A percentile compares a stretch with the other conserved stretches of the same genome.
These are phyloP conservation scores for Zymoseptoria tritici DNA, from an alignment of 2,329 filamentous ascomycete genomes.

Conservation along the genomic window DNA sequence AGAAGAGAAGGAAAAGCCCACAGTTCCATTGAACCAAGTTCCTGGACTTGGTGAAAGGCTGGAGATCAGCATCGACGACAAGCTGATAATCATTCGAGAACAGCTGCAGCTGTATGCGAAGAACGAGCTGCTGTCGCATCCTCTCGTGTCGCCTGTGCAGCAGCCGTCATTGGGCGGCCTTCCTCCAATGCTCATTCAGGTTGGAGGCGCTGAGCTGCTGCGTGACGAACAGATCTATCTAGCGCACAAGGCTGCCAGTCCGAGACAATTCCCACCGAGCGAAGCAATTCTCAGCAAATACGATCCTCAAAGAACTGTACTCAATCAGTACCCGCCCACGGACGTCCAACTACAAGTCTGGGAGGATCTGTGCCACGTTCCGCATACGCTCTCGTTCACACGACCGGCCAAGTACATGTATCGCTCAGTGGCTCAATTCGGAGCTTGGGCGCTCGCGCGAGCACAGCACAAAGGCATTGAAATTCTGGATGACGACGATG, in stretches of 20 bases:
- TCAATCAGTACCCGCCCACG: slow-evolving; percentile 69
- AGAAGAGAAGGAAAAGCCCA: slow-evolving; percentile 11
- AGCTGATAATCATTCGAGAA: slow-evolving; percentile 68
- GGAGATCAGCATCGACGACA: slow-evolving; percentile 63
- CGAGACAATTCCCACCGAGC: slow-evolving; percentile 64
- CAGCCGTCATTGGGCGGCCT: slow-evolving; percentile 85
- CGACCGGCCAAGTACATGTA: slow-evolving; percentile 96
- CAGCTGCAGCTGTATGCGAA: slow-evolving; percentile 87
- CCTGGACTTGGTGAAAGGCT: slow-evolving; percentile 37
- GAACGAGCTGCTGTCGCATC: slow-evolving; percentile 78
- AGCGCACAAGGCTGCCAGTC: slow-evolving; percentile 89
- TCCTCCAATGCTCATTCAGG: slow-evolving; percentile 77
- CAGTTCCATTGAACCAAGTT: slow-evolving; percentile 13
- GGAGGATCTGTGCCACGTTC: slow-evolving; percentile 91
- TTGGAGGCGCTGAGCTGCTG: slow-evolving; percentile 80
- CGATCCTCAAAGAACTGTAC: slow-evolving; percentile 45
- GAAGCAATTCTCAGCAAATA: slow-evolving; percentile 56
- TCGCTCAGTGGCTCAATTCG: slow-evolving; percentile 83
- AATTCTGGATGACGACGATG: slow-evolving; percentile 68
- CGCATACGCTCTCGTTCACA: slow-evolving; percentile 89
- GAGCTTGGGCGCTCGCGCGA: slow-evolving; percentile 79
- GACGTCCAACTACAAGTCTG: slow-evolving; percentile 92
- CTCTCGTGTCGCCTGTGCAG: slow-evolving; percentile 79
- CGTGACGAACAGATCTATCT: slow-evolving; percentile 92
- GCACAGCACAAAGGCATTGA: slow-evolving; percentile 75